Conservation (phyloP, 345 rosid species). For the Pistacia integerrima region DNA sequence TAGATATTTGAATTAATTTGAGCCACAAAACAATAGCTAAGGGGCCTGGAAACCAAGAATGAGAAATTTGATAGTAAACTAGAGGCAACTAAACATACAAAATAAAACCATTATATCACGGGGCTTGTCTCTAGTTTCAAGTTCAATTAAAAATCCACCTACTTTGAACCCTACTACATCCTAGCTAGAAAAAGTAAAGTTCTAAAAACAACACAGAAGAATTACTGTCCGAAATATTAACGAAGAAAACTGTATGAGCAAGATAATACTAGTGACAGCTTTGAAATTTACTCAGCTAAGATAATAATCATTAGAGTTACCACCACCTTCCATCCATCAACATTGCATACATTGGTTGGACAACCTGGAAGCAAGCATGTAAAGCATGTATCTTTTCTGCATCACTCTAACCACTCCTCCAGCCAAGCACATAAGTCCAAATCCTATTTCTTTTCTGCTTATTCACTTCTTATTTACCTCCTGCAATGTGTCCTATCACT, state of each 20-base stretch:
- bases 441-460: no score
- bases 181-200: background rate
- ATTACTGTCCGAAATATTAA: background rate
- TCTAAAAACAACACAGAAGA: background rate
- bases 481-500: no score
- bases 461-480: no score
- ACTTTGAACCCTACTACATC: background rate
- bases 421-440: background rate
- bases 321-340: background rate
- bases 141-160: background rate
- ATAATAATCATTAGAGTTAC: no score
- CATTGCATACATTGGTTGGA: background rate
- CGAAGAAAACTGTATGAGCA: background rate
- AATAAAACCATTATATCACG: background rate
- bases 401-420: background rate
- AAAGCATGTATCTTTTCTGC: background rate
- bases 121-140: background rate
- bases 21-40: background rate
- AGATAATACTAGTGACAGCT: background rate
- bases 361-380: background rate
- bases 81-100: conserved; percentile 1
- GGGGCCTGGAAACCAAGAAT: background rate
- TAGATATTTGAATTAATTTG: background rate
- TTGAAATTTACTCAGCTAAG: background rate
- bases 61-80: background rate